A percentile compares a stretch with the other conserved stretches of the same genome.
Evolutionary conservation across 345 rosid species (phyloP).

Genomic region (Crucihimalaya himalaica): DNA sequence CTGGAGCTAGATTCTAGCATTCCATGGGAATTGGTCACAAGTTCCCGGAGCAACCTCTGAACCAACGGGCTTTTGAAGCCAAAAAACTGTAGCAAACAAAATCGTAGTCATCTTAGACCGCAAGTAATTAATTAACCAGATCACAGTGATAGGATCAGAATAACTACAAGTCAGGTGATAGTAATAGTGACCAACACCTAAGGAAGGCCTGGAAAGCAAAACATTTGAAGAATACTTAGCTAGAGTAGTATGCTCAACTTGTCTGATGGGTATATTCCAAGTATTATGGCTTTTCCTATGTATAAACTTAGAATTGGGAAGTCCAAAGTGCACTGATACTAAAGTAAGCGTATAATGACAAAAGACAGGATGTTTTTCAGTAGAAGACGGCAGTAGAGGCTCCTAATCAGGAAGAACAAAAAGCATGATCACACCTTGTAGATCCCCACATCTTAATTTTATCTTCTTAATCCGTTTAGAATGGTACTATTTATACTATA

Average conservation of each 20-base stretch:
- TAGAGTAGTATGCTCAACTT: conserved; percentile 9
- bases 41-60: conserved; percentile 84
- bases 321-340: neutral
- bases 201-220: conserved; percentile 21
- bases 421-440: conserved; percentile 26
- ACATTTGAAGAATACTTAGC: neutral
- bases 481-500: neutral
- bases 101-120: conserved; percentile 9
- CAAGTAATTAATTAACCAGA: neutral
- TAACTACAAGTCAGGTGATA: conserved; percentile 24
- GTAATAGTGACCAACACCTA: neutral
- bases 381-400: neutral
- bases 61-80: conserved; percentile 82
- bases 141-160: conserved; percentile 18
- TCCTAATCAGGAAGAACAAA: neutral
- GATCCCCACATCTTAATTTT: conserved; percentile 13
- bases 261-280: neutral
- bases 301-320: conserved; percentile 10
- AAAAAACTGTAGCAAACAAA: conserved; percentile 64
- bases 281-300: neutral
- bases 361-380: neutral
- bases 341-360: neutral
- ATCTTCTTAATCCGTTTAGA: conserved; percentile 7
- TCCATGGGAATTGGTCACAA: conserved; percentile 64
- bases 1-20: conserved; percentile 52